These are phyloP conservation scores for Aspergillus sp. DNA, from an alignment of 2,329 filamentous ascomycete genomes.

Conservation along the genomic window DNA sequence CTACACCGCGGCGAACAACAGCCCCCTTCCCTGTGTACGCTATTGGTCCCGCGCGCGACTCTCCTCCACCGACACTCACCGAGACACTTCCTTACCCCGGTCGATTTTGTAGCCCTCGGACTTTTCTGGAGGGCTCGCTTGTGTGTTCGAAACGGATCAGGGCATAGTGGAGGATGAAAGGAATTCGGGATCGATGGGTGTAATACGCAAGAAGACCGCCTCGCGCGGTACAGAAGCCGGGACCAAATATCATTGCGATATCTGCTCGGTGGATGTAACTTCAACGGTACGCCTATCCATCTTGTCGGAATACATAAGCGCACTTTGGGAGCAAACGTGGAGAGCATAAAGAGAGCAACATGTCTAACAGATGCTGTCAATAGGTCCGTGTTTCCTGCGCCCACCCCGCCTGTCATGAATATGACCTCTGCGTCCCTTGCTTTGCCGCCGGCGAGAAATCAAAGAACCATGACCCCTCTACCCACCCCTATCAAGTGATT, in stretches of 20 bases:
- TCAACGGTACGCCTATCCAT: conserved; percentile 69
- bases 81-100: conserved; percentile 5
- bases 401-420: conserved; percentile 79
- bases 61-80: conserved; percentile 4
- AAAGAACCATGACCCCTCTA: conserved; percentile 80
- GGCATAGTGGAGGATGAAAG: conserved; percentile 41
- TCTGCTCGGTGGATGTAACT: conserved; percentile 94
- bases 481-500: conserved; percentile 88
- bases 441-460: conserved; percentile 80
- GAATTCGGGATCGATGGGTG: conserved; percentile 65
- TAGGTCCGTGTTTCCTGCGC: conserved; percentile 95
- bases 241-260: conserved; percentile 95
- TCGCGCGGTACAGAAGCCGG: conserved; percentile 81
- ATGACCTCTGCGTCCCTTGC: conserved; percentile 94
- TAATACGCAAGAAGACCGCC: conserved; percentile 94
- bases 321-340: background rate
- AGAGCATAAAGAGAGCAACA: background rate
- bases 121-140: conserved; percentile 26
- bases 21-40: conserved; percentile 3
- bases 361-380: conserved; percentile 5
- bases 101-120: conserved; percentile 22
- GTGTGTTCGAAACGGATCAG: conserved; percentile 31
- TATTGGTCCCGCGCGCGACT: background rate
- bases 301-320: background rate
- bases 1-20: background rate